Conservation (phyloP, 192 early-diverging fungal species). For the Pilaira anomala region DNA sequence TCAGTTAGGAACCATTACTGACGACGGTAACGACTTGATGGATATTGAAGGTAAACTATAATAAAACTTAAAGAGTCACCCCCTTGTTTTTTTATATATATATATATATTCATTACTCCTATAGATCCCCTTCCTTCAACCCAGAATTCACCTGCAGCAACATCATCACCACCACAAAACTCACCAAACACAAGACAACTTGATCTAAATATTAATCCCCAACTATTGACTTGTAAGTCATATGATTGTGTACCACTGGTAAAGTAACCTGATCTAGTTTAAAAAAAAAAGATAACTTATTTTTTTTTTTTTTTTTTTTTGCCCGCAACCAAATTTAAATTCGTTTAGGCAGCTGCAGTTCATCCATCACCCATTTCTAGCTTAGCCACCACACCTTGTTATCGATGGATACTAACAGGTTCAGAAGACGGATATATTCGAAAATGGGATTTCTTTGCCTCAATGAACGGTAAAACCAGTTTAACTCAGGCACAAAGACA, state of each 20-base stretch:
- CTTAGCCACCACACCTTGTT: conserved; percentile 62
- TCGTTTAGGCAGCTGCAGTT: conserved; percentile 52
- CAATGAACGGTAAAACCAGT: conserved; percentile 75
- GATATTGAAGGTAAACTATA: conserved; percentile 30
- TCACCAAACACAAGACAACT: conserved; percentile 7
- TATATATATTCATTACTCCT: background rate
- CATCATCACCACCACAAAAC: conserved; percentile 19
- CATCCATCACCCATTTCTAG: conserved; percentile 70
- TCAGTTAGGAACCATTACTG: conserved; percentile 24
- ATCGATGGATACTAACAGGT: conserved; percentile 81
- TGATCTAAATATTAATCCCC: conserved; percentile 7
- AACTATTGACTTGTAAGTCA: conserved; percentile 7
- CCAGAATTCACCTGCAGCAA: conserved; percentile 29
- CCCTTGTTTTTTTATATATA: background rate
- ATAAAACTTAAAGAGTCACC: conserved; percentile 3
- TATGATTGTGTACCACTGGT: conserved; percentile 27
- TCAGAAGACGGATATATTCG: conserved; percentile 93
- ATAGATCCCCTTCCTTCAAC: conserved; percentile 22
- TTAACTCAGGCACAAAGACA: conserved; percentile 88
- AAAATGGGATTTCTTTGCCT: conserved; percentile 88
- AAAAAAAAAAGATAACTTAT: background rate
- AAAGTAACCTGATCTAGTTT: background rate
- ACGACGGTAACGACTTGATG: conserved; percentile 24
- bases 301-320: background rate
- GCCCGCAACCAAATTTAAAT: background rate